Conservation (phyloP, 441 rosid species). For the Populus hybrid region DNA sequence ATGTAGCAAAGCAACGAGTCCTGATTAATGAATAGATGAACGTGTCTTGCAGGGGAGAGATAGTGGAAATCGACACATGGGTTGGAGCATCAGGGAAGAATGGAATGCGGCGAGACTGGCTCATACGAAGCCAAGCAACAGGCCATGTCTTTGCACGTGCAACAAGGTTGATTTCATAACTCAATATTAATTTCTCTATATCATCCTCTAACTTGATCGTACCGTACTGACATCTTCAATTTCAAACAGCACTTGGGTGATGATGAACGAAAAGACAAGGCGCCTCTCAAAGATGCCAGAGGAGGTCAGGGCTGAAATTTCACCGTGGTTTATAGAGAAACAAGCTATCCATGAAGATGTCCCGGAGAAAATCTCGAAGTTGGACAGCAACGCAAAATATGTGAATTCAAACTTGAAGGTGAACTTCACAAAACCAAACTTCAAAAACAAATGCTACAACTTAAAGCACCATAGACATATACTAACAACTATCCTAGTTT, state of each 20-base stretch:
- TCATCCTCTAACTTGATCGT: not conserved
- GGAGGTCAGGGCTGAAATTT: conserved; percentile 60
- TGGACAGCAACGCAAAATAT: conserved; percentile 53
- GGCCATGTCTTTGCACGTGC: conserved; percentile 64
- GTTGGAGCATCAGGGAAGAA: conserved; percentile 76
- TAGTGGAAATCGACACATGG: conserved; percentile 74
- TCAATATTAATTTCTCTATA: not conserved
- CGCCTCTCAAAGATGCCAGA: conserved; percentile 68
- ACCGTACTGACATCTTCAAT: not conserved
- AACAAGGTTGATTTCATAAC: conserved; percentile 40
- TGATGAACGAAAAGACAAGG: conserved; percentile 74
- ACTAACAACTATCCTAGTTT: not conserved
- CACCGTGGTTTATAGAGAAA: conserved; percentile 67
- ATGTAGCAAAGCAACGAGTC: not conserved
- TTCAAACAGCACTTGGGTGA: conserved; percentile 65
- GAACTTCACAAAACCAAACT: no score
- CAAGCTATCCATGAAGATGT: conserved; percentile 59
- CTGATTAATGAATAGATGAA: not conserved
- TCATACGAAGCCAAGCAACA: conserved; percentile 60
- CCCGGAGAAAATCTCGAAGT: conserved; percentile 51
- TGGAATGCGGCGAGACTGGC: conserved; percentile 74
- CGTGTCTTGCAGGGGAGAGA: conserved; percentile 55
- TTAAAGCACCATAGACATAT: conserved; percentile 1
- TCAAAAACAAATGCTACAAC: not conserved
- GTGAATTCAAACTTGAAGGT: conserved; percentile 53